Evolutionary conservation across 768 basidiomycete species (phyloP), one percentile per base, ranked within the genome.

Genomic region (Macrolepiota fuliginosa): DNA sequence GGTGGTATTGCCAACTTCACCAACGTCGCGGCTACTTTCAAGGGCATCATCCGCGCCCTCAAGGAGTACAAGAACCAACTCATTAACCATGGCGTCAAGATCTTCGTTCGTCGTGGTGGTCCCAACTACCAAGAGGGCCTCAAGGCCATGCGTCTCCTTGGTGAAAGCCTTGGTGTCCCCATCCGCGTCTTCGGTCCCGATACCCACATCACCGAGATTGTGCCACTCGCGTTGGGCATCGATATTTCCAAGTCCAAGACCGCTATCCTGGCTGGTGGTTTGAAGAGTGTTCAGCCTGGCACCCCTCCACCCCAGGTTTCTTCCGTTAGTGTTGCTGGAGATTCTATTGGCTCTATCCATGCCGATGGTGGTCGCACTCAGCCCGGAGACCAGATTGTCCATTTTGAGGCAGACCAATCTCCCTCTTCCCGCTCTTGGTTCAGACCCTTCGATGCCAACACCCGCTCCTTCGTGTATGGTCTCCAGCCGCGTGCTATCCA

Each of bases 1-100:
- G 97, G 97, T 77, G 96, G 96, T 79, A 97, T 97, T 65, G 97
- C 97, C 80, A 99, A 99, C 87, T 99, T 99, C 81, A 98, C 95
- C 73, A 98, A 99, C 73, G 96, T 98, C 67, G 97, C 96, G 36
- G 90, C 96, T 10, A 98, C 96, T 63, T 99, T 99, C 91, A 98
- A 98, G 83, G 96, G 96, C 64, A 99, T 98, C 83, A 99, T 99
- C 76, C 91, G 88, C 49, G 96, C 97, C 17, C 83, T 99, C 66
- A 90, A 96, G 81, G 91, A 95, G 76, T 94, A 84, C 85, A 94
- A 94, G 81, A 78, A 83, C 47, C 88, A 87, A 57, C 85, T 98
- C 65, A 90, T 93, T 70, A 79, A 81, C 53, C 89, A 94, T 78
- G 78, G 86, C 59, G 96, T 98, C 77, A 89, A 88, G 77, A 98